Base-by-base conservation (phyloP, 208 protist species). In the Trypanosoma theileri region DNA sequence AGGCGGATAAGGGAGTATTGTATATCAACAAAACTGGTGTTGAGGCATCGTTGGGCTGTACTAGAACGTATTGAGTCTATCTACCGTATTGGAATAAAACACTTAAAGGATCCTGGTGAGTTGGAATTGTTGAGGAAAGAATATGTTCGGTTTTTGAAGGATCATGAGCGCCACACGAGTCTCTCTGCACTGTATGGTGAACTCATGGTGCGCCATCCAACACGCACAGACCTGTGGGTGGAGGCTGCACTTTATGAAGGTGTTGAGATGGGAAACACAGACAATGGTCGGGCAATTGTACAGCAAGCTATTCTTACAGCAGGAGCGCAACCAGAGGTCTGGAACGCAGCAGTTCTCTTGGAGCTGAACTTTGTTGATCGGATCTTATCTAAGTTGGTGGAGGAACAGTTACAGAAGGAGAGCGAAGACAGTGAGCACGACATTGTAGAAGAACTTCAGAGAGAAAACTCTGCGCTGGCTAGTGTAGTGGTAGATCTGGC, bases 231-330 rank as follows among this genome's bases (percentile, higher is more conserved):
- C 45, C 72, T 91, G 13, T 96, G 91, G 88, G 76, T 82, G 14
- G 91, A 93, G 74, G 91, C 91, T 14, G 83, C 86, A 26, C 62
- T 83, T 56, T 93, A 85, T 77, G 84, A 93, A 64, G 75, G 74
- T 42, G 59, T 83, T 10, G 69, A 81, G 69, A 66, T 70, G 52
- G 71, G 66, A 61, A 94, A 96, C 69, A 75, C 75, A 12, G 82
- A 93, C 59, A 87, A 92, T 64, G 91, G 75, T 11, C 87, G 91
- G 7, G 79, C 80, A 14, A 86, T 93, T 63, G 45, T 90, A 22
- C 91, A 96, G 72, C 85, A 90, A 72, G 86, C 88, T 46, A 64
- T 96, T 51, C 67, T 89, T 45, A 88, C 84, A 17, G 86, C 90
- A 69, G 54, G 75, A 0, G 63, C 55, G 2, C 73, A 88, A 42